phyloP scores from a whole-genome alignment of 2,329 filamentous ascomycete genomes.

The Aspergillus jensenii region DNA sequence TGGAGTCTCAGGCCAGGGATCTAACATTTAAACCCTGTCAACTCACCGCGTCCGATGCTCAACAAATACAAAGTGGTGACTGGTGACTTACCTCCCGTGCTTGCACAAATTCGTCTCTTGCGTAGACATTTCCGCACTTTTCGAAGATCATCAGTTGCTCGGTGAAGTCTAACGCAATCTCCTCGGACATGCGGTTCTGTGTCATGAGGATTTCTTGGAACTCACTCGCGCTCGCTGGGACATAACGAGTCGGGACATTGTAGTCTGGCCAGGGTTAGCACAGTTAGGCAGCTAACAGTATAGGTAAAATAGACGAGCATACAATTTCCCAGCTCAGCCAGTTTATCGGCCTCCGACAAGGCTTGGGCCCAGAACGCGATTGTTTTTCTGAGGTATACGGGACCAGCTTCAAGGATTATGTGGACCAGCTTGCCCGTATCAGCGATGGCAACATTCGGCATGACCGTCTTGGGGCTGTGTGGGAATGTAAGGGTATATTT shows the following conservation, averaged over 20 bases:
- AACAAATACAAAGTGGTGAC: neutral
- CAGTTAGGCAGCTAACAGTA: no score
- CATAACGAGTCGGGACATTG: neutral
- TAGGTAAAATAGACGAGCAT: neutral
- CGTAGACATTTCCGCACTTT: constrained; percentile 13
- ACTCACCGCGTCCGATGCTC: neutral
- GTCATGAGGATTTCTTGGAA: constrained; percentile 9
- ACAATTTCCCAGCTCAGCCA: constrained; percentile 2
- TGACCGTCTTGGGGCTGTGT: neutral
- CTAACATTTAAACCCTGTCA: neutral
- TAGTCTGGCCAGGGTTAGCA: neutral
- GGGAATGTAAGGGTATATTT: neutral
- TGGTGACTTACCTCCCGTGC: neutral
- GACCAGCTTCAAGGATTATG: neutral
- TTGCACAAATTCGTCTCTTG: constrained; percentile 7
- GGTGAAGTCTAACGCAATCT: constrained; percentile 13
- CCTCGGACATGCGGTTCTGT: constrained; percentile 8
- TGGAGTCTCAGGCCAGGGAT: neutral
- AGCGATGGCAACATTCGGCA: neutral
- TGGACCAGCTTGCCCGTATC: neutral
- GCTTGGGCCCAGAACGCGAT: constrained; percentile 12
- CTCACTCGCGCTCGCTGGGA: neutral
- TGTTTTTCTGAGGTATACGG: constrained; percentile 7
- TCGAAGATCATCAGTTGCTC: constrained; percentile 17
- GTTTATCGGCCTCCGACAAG: constrained; percentile 13